Percentiles rank a stretch among this genome's conserved stretches.
Evolutionary conservation across 2,329 filamentous ascomycete species (phyloP).

Genomic region (Anisogramma anomala): DNA sequence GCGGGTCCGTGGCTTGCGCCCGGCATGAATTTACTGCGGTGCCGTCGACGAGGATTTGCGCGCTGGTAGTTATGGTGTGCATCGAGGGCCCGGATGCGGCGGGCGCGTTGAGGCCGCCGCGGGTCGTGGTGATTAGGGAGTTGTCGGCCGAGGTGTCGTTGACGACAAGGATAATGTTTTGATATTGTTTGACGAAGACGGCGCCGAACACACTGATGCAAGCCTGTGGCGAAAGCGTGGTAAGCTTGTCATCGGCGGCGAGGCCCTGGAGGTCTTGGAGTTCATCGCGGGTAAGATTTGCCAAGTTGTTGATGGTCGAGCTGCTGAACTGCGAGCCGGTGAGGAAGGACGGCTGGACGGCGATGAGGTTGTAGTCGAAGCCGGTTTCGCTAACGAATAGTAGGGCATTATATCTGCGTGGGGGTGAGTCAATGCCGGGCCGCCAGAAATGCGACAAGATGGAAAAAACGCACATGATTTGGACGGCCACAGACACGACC

Average conservation of each 20-base stretch:
- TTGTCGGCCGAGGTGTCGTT: slow-evolving; percentile 18
- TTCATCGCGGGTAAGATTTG: slow-evolving; percentile 23
- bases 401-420: slow-evolving; percentile 38
- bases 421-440: not conserved
- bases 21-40: slow-evolving; percentile 24
- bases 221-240: slow-evolving; percentile 21
- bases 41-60: slow-evolving; percentile 17
- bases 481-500: slow-evolving; percentile 30
- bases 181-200: slow-evolving; percentile 23
- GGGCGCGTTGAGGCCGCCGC: slow-evolving; percentile 3
- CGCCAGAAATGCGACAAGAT: not conserved
- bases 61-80: slow-evolving; percentile 3
- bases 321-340: slow-evolving; percentile 28
- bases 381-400: slow-evolving; percentile 31
- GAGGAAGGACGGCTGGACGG: slow-evolving; percentile 27
- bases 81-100: not conserved
- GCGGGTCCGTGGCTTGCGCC: slow-evolving; percentile 16
- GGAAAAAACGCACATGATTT: slow-evolving; percentile 35
- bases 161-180: slow-evolving; percentile 26
- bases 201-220: slow-evolving; percentile 25
- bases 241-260: slow-evolving; percentile 21
- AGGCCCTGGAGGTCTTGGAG: slow-evolving; percentile 26
- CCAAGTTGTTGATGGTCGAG: slow-evolving; percentile 24
- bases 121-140: slow-evolving; percentile 24
- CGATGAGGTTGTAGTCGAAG: slow-evolving; percentile 23